These are phyloP conservation scores for Senna tora DNA, from an alignment of 306 rosid genomes.

Conservation along the genomic window DNA sequence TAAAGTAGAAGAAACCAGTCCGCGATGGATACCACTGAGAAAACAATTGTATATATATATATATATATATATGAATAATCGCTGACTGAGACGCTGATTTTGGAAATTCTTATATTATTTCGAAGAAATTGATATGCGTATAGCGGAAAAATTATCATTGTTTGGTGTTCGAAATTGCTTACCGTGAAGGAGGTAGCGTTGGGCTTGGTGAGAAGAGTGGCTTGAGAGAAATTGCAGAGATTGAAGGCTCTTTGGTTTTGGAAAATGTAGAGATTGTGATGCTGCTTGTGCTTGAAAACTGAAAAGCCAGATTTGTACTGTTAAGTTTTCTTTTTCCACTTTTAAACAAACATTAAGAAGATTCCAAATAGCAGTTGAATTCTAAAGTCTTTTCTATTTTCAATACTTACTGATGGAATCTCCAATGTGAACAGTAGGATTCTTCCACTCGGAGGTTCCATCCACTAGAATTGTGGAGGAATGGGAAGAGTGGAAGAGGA, in stretches of 20 bases:
- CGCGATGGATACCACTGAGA: slow-evolving; percentile 94
- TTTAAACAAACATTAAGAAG: not conserved
- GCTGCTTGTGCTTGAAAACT: slow-evolving; percentile 82
- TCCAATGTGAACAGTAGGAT: slow-evolving; percentile 68
- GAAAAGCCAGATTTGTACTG: slow-evolving; percentile 33
- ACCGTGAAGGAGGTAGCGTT: slow-evolving; percentile 66
- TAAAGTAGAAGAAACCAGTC: slow-evolving; percentile 78
- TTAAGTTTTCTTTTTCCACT: slow-evolving; percentile 22
- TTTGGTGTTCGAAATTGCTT: not conserved
- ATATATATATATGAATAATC: not conserved
- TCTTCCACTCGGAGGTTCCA: slow-evolving; percentile 81
- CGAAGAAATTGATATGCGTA: too few species aligned
- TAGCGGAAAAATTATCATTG: too few species aligned
- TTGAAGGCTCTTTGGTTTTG: slow-evolving; percentile 72
- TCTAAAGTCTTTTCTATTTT: not conserved
- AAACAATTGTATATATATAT: not conserved
- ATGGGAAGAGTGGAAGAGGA: slow-evolving; percentile 55
- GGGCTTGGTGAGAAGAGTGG: slow-evolving; percentile 72
- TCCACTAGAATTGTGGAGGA: slow-evolving; percentile 67
- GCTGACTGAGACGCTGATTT: too few species aligned
- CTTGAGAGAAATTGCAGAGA: slow-evolving; percentile 74
- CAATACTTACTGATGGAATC: slow-evolving; percentile 75
- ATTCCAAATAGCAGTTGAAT: not conserved
- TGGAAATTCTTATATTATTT: too few species aligned
- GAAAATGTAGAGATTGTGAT: slow-evolving; percentile 86